Evolutionary conservation across 768 basidiomycete genomes (phyloP), one percentile per base, ranked within the genome.

Genomic region (Tricholoma sp.): DNA sequence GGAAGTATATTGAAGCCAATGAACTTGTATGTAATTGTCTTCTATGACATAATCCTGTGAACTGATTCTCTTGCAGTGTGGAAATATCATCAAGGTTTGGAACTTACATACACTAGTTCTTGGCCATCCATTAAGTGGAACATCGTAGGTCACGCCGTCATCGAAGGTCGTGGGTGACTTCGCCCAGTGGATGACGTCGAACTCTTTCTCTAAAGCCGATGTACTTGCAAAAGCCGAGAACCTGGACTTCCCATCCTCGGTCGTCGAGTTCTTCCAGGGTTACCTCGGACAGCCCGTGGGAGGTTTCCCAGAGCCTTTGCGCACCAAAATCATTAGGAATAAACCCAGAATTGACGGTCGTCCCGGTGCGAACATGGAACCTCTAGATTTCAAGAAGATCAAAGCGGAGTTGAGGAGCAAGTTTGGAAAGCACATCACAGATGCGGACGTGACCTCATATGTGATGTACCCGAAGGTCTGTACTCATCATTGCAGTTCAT

Each of bases 161-260:
- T 98, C 97, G 42, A 99, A 98, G 77, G 93, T 96, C 49, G 95
- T 98, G 50, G 97, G 97, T 24, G 97, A 99, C 77, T 97, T 99
- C 73, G 97, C 97, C 15, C 97, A 99, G 74, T 97, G 90, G 89
- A 95, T 98, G 94, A 95, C 94, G 34, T 91, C 91, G 62, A 98
- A 98, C 79, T 84, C 85, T 59, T 78, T 98, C 57, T 81, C 86
- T 53, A 93, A 94, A 73, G 74, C 87, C 63, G 88, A 98, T 56
- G 94, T 99, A 31, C 68, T 95, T 55, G 81, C 85, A 8, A 85
- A 88, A 51, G 97, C 96, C 42, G 89, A 91, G 42, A 82, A 84
- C 56, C 85, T 99, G 57, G 97, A 99, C 73, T 98, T 99, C 87
- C 97, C 97, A 8, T 94, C 92, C 10, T 94, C 91, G 33, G 92